Evolutionary conservation across 1,139 yeast species (phyloP).

Genomic region (Maudiozyma humilis): DNA sequence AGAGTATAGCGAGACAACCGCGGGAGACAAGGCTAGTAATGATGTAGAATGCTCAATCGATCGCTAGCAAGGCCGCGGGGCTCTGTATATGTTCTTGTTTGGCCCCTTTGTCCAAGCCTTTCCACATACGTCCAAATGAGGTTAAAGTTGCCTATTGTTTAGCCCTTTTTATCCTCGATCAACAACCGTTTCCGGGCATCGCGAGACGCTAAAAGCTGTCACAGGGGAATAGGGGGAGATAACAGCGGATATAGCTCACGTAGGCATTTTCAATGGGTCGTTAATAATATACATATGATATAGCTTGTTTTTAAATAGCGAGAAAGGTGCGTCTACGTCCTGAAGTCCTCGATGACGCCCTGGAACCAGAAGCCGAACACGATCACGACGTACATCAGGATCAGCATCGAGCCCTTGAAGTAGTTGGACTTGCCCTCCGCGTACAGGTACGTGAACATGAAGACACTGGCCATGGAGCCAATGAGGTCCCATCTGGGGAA

Average conservation of each 20-base stretch:
- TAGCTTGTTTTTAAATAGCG: not conserved
- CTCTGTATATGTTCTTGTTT: not conserved
- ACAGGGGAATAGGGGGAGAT: no score
- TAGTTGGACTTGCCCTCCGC: constrained; percentile 96
- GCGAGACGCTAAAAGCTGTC: no score
- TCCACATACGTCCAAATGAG: not conserved
- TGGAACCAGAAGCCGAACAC: constrained; percentile 77
- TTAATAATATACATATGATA: not conserved
- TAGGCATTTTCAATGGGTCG: no score
- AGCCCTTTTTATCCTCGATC: not conserved
- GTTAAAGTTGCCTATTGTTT: not conserved
- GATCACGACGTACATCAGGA: constrained; percentile 69
- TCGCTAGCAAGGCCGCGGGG: not conserved
- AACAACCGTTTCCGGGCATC: no score
- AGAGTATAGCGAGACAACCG: not conserved
- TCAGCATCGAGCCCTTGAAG: constrained; percentile 86
- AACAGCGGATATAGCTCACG: no score
- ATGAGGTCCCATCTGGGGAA: constrained; percentile 95
- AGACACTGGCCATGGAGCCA: constrained; percentile 78
- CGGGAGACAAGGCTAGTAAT: not conserved
- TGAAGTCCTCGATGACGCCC: constrained; percentile 28
- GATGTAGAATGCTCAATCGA: not conserved
- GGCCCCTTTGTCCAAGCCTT: not conserved
- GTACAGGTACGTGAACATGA: constrained; percentile 83
- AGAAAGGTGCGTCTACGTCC: not conserved